These are phyloP conservation scores for Plectranthus barbatus DNA, from an alignment of 257 asterid species.

Conservation along the genomic window DNA sequence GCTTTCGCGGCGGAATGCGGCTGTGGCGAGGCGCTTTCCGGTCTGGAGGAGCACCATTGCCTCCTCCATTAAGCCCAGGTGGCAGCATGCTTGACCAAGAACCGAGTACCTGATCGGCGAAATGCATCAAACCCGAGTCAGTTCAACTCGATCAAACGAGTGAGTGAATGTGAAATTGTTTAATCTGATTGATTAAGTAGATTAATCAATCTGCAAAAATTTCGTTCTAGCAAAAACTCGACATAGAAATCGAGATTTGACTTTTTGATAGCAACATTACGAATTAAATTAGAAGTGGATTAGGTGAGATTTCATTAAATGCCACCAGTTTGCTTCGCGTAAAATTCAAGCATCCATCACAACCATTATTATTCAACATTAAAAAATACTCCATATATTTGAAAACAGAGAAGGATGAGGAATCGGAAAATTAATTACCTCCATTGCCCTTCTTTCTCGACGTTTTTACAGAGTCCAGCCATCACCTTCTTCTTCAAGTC, in stretches of 20 bases:
- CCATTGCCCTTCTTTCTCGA: constrained; percentile 81
- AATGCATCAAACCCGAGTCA: constrained; percentile 12
- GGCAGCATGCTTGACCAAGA: constrained; percentile 92
- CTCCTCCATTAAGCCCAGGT: constrained; percentile 89
- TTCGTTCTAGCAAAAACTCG: constrained; percentile 2
- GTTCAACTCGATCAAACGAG: constrained; percentile 6
- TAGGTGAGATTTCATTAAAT: constrained; percentile 21
- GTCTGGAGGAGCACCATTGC: constrained; percentile 89
- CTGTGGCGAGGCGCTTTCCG: constrained; percentile 84
- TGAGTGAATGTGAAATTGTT: neutral
- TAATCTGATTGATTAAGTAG: neutral
- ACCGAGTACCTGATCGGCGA: constrained; percentile 56
- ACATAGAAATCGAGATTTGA: constrained; percentile 17
- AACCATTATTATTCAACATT: neutral
- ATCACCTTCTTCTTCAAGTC: constrained; percentile 78
- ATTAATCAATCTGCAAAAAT: neutral
- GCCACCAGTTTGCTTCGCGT: constrained; percentile 31
- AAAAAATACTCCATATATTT: neutral
- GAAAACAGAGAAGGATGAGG: neutral
- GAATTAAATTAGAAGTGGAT: constrained; percentile 4
- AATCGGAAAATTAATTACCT: constrained; percentile 43
- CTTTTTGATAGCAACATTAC: constrained; percentile 12
- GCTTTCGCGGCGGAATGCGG: constrained; percentile 86
- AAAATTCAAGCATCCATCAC: constrained; percentile 24
- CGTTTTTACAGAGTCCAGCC: constrained; percentile 59